Percentiles rank a stretch among this genome's conserved stretches.
These are phyloP conservation scores for Periconia digitata DNA, from an alignment of 2,329 filamentous ascomycete genomes.

Conservation along the genomic window DNA sequence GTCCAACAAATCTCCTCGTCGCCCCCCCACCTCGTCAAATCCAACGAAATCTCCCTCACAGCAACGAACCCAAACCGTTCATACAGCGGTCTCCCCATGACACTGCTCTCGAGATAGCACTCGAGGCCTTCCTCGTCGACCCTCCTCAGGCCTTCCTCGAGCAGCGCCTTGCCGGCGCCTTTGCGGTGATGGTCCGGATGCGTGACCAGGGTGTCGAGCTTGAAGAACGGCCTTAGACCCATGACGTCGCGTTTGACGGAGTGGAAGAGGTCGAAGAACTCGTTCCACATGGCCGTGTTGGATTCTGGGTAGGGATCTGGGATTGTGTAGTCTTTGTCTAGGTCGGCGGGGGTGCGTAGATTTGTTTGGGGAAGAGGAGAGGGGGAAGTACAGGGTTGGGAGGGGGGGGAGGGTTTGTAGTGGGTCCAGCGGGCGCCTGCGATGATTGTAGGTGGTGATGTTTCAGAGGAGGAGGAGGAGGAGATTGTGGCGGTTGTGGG, in stretches of 20 bases:
- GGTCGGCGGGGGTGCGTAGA: constrained; percentile 31
- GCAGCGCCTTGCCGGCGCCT: constrained; percentile 36
- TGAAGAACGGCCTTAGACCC: constrained; percentile 25
- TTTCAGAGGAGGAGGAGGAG: not conserved
- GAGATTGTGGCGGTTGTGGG: constrained; percentile 3
- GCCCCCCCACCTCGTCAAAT: constrained; percentile 32
- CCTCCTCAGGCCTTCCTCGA: constrained; percentile 33
- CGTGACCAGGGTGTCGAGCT: constrained; percentile 36
- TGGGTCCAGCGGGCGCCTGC: constrained; percentile 1
- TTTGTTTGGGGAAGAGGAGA: too few species aligned
- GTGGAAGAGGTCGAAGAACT: constrained; percentile 24
- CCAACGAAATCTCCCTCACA: constrained; percentile 29
- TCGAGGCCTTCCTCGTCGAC: constrained; percentile 36
- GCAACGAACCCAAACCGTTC: constrained; percentile 31
- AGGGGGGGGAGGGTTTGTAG: not conserved
- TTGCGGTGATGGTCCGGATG: constrained; percentile 29
- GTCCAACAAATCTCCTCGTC: constrained; percentile 28
- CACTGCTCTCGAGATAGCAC: constrained; percentile 36
- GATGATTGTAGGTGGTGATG: constrained; percentile 11
- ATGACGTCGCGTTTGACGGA: constrained; percentile 27
- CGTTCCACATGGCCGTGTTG: constrained; percentile 23
- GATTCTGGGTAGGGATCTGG: constrained; percentile 33
- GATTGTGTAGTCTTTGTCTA: constrained; percentile 22
- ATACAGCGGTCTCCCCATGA: constrained; percentile 38
- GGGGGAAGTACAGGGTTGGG: not conserved